phyloP scores from a whole-genome alignment of 768 basidiomycete species.

The Ephemerocybe angulata region DNA sequence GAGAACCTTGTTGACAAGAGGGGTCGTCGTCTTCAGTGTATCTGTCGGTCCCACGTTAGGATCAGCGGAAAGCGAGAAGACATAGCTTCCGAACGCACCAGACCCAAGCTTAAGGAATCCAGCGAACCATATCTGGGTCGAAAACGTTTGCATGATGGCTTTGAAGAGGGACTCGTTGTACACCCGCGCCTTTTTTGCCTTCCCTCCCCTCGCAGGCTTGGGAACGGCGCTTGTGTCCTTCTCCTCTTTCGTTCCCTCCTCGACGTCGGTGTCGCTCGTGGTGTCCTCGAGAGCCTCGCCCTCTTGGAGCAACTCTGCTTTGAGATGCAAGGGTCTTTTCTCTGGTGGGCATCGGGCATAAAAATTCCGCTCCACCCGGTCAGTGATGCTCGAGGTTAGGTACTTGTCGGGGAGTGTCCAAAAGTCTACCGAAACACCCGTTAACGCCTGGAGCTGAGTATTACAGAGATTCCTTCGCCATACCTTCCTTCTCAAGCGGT shows the following conservation, averaged over 20 bases:
- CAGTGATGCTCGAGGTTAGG: constrained; percentile 32
- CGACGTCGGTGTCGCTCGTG: not conserved
- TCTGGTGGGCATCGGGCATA: constrained; percentile 41
- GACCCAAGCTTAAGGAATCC: not conserved
- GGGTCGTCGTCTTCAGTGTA: constrained; percentile 49
- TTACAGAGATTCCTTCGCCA: not conserved
- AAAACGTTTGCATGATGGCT: too few species aligned
- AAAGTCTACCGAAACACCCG: constrained; percentile 32
- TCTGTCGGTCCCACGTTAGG: constrained; percentile 21
- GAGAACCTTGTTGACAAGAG: constrained; percentile 55
- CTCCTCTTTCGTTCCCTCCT: not conserved
- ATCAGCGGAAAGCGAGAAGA: not conserved
- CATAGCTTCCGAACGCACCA: not conserved
- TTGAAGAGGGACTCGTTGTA: too few species aligned
- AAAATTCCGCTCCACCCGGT: constrained; percentile 39
- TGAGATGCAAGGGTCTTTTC: constrained; percentile 25
- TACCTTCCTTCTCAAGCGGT: constrained; percentile 47
- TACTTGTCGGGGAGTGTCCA: constrained; percentile 39
- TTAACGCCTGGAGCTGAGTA: not conserved
- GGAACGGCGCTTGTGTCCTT: too few species aligned
- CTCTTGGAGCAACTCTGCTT: not conserved
- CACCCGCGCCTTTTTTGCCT: too few species aligned
- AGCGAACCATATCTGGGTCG: not conserved
- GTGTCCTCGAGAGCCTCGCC: not conserved
- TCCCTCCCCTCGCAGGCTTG: too few species aligned